Conservation (phyloP, 208 protist species). For the Porcisia deanei region DNA sequence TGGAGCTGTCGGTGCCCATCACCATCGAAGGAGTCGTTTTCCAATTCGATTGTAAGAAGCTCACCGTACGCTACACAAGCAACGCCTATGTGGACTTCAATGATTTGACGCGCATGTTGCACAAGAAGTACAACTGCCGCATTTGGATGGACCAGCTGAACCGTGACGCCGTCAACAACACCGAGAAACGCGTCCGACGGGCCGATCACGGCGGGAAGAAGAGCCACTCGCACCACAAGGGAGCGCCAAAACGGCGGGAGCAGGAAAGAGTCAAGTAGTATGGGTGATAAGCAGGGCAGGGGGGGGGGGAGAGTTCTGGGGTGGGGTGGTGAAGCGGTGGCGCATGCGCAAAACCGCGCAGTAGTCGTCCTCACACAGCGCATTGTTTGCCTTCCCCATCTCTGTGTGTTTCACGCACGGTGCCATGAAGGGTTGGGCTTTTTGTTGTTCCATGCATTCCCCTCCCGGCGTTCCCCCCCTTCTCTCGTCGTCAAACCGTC, state of each 20-base stretch:
- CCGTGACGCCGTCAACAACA: slow-evolving; percentile 43
- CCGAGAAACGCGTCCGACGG: slow-evolving; percentile 19
- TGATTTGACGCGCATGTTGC: slow-evolving; percentile 62
- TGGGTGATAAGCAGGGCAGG: background rate
- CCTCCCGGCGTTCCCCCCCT: background rate
- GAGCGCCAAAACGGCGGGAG: slow-evolving; percentile 18
- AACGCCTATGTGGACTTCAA: slow-evolving; percentile 83
- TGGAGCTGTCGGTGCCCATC: slow-evolving; percentile 60
- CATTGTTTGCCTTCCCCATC: too few relatives aligned
- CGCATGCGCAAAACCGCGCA: background rate
- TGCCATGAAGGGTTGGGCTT: too few relatives aligned
- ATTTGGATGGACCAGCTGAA: slow-evolving; percentile 93
- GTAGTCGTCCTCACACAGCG: background rate
- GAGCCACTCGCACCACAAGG: slow-evolving; percentile 11
- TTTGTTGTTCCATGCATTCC: background rate
- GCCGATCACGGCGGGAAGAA: slow-evolving; percentile 23
- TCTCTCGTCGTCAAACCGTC: background rate
- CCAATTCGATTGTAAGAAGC: slow-evolving; percentile 91
- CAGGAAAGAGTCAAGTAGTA: background rate
- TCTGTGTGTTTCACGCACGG: background rate
- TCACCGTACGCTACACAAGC: slow-evolving; percentile 85
- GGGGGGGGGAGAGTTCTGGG: background rate
- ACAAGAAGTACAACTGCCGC: slow-evolving; percentile 83
- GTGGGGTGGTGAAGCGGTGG: background rate
- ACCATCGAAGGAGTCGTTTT: slow-evolving; percentile 74